These are phyloP conservation scores for Xylaria flabelliformis DNA, from an alignment of 495 filamentous ascomycete genomes.

Conservation along the genomic window DNA sequence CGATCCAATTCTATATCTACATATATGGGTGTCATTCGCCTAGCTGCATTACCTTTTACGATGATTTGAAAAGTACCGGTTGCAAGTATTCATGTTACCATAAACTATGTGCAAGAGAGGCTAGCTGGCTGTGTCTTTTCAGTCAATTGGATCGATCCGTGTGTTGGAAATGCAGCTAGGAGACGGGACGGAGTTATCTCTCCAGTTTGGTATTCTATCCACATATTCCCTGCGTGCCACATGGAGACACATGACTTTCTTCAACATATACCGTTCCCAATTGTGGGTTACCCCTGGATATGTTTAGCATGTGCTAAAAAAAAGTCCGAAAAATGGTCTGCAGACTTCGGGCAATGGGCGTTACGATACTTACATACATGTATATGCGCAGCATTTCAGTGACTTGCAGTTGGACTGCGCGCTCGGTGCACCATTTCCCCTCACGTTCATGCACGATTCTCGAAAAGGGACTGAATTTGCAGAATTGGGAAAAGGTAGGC, in stretches of 20 bases:
- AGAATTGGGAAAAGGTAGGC: background rate
- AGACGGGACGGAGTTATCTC: slow-evolving; percentile 1
- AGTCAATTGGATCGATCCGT: slow-evolving; percentile 4
- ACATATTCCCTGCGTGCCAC: slow-evolving; percentile 23
- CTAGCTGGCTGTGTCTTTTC: background rate
- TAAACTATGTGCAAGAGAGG: background rate
- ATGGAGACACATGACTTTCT: slow-evolving; percentile 18
- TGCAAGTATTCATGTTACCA: slow-evolving; percentile 2
- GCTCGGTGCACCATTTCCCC: slow-evolving; percentile 6
- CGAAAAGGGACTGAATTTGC: slow-evolving; percentile 1
- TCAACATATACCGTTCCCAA: background rate
- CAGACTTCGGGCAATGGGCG: background rate
- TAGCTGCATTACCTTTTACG: background rate
- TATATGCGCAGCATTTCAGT: background rate
- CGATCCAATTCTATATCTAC: background rate
- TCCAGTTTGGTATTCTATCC: background rate
- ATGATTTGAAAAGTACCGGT: background rate
- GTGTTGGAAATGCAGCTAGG: background rate
- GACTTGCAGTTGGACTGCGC: background rate
- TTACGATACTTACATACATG: slow-evolving; percentile 8
- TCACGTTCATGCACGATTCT: slow-evolving; percentile 20
- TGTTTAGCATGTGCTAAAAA: background rate
- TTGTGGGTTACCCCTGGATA: slow-evolving; percentile 1
- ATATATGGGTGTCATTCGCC: background rate
- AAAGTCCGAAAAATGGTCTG: background rate